Conservation (phyloP, 2,329 filamentous ascomycete genomes). For the Pleoardoris graminearum region DNA sequence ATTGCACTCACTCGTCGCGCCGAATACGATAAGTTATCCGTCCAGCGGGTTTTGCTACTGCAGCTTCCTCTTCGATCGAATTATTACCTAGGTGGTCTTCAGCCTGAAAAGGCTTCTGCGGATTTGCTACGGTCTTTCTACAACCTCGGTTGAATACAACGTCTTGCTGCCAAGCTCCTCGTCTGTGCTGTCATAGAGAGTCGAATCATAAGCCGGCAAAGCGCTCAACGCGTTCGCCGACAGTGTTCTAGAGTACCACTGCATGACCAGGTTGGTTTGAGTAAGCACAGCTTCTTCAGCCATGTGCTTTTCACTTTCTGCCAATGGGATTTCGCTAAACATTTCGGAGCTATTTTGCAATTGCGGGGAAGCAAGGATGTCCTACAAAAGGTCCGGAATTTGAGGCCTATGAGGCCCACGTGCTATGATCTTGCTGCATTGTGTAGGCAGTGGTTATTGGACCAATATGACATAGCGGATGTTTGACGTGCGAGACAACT, state of each 20-base stretch:
- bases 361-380: conserved; percentile 7
- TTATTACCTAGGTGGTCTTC: neutral
- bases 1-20: too few species aligned
- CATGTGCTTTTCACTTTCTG: neutral
- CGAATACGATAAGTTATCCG: too few species aligned
- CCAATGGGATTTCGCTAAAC: neutral
- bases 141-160: neutral
- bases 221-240: too few species aligned
- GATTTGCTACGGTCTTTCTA: neutral
- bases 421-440: conserved; percentile 13
- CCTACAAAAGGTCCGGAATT: neutral
- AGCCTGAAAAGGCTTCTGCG: neutral
- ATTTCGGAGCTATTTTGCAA: conserved; percentile 4
- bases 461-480: conserved; percentile 32
- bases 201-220: too few species aligned
- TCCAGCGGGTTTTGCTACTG: neutral
- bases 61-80: neutral
- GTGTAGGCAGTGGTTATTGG: conserved; percentile 25
- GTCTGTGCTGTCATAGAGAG: neutral
- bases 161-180: neutral
- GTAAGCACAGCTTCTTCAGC: neutral
- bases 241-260: too few species aligned
- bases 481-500: conserved; percentile 22
- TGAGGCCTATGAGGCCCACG: conserved; percentile 13
- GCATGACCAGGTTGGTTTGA: too few species aligned